These are phyloP conservation scores for Beauveria scarabaeidicola DNA, from an alignment of 2,329 filamentous ascomycete genomes.

Conservation along the genomic window DNA sequence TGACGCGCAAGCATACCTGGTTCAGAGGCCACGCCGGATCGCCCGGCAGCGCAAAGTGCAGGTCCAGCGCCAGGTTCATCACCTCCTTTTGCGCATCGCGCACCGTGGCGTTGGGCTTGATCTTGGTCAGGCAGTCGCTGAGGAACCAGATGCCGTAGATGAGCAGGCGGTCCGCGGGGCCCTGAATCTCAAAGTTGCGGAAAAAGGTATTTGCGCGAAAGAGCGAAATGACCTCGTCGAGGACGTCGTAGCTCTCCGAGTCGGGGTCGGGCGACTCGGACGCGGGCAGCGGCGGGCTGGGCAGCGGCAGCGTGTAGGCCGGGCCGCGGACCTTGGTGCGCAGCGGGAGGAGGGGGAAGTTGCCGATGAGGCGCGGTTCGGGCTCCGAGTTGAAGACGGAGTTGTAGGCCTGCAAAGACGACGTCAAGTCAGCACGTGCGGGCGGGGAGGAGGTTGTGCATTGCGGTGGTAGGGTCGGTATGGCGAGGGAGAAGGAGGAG, in stretches of 20 bases:
- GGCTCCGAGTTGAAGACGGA: conserved; percentile 88
- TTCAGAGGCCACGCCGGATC: conserved; percentile 91
- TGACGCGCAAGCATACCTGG: conserved; percentile 45
- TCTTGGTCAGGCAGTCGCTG: conserved; percentile 81
- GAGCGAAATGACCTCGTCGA: conserved; percentile 85
- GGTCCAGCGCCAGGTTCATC: conserved; percentile 83
- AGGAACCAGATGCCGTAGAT: conserved; percentile 96
- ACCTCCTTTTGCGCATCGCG: conserved; percentile 63
- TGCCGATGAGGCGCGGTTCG: conserved; percentile 60
- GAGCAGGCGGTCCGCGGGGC: conserved; percentile 83
- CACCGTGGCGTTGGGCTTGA: conserved; percentile 62
- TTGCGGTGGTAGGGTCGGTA: not conserved
- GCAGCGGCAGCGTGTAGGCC: conserved; percentile 70
- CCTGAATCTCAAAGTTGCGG: conserved; percentile 98
- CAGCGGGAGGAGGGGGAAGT: conserved; percentile 89
- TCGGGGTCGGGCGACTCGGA: conserved; percentile 67
- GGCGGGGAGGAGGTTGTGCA: not conserved
- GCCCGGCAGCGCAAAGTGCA: conserved; percentile 87
- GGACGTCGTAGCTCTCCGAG: conserved; percentile 87
- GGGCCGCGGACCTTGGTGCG: conserved; percentile 94
- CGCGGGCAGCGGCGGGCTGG: conserved; percentile 46
- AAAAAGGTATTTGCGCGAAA: conserved; percentile 99
- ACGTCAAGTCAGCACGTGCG: not conserved
- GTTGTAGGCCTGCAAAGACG: conserved; percentile 76
- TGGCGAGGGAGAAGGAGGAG: no score